Evolutionary conservation across 2,329 filamentous ascomycete genomes (phyloP).

Genomic region (Aureobasidium vineae): DNA sequence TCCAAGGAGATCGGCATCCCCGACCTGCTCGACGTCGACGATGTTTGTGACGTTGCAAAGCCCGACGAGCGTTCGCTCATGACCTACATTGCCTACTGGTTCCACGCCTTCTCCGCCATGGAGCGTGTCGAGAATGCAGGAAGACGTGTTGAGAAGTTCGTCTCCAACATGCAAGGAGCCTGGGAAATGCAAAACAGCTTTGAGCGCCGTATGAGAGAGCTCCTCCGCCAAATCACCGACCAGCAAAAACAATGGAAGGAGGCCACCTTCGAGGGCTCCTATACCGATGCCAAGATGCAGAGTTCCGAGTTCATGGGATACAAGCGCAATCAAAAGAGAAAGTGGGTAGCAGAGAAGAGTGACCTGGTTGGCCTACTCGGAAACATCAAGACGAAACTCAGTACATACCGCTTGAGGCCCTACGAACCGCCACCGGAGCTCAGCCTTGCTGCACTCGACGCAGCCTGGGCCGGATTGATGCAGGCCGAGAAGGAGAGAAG

Average conservation of each 20-base stretch:
- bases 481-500: constrained; percentile 83
- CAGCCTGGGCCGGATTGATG: constrained; percentile 76
- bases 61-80: constrained; percentile 96
- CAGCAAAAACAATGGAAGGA: constrained; percentile 76
- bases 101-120: constrained; percentile 99
- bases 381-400: constrained; percentile 98
- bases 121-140: constrained; percentile 98
- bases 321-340: constrained; percentile 85
- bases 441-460: constrained; percentile 76
- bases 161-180: constrained; percentile 97
- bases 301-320: constrained; percentile 78
- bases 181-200: constrained; percentile 99
- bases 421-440: constrained; percentile 88
- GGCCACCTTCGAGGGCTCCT: constrained; percentile 85
- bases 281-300: constrained; percentile 87
- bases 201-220: constrained; percentile 81
- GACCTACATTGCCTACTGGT: constrained; percentile 99
- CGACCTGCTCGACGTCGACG: constrained; percentile 91
- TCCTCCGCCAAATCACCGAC: constrained; percentile 70
- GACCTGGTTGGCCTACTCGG: constrained; percentile 89
- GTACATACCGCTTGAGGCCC: constrained; percentile 85
- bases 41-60: constrained; percentile 94
- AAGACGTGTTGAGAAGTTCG: constrained; percentile 94
- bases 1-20: constrained; percentile 96
- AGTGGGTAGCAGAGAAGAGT: constrained; percentile 97